Percentiles rank a stretch among this genome's conserved stretches.
These are phyloP conservation scores for Nicotiana paniculata DNA, from an alignment of 257 asterid species.

Conservation along the genomic window DNA sequence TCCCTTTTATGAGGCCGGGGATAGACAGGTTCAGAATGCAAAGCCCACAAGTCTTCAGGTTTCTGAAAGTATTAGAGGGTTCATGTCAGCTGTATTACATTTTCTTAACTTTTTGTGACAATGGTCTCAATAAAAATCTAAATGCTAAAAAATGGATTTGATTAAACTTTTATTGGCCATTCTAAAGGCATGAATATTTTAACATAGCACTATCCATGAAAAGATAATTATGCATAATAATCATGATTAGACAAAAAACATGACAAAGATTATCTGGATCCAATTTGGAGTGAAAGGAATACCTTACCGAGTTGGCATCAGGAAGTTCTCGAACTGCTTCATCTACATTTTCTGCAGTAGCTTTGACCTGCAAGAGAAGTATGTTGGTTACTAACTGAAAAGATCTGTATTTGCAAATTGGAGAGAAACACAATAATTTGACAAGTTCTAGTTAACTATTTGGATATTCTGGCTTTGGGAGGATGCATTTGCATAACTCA, in stretches of 20 bases:
- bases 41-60: slow-evolving; percentile 91
- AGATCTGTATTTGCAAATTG: not conserved
- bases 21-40: slow-evolving; percentile 75
- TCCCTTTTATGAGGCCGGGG: slow-evolving; percentile 83
- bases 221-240: not conserved
- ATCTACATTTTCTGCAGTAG: slow-evolving; percentile 92
- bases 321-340: slow-evolving; percentile 99
- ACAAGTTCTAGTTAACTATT: not conserved
- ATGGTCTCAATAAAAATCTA: slow-evolving; percentile 11
- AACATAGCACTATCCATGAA: not conserved
- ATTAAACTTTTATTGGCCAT: not conserved
- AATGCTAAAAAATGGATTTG: not conserved
- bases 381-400: not conserved
- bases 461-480: not conserved
- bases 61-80: slow-evolving; percentile 46
- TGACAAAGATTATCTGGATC: slow-evolving; percentile 1
- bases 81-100: slow-evolving; percentile 25
- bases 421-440: not conserved
- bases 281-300: slow-evolving; percentile 46
- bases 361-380: slow-evolving; percentile 64
- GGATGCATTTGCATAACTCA: not conserved
- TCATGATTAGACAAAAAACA: not conserved
- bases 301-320: slow-evolving; percentile 99
- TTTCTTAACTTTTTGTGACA: slow-evolving; percentile 1
- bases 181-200: not conserved